Conservation (phyloP, 2,329 filamentous ascomycete species). For the Colletotrichum filicis region DNA sequence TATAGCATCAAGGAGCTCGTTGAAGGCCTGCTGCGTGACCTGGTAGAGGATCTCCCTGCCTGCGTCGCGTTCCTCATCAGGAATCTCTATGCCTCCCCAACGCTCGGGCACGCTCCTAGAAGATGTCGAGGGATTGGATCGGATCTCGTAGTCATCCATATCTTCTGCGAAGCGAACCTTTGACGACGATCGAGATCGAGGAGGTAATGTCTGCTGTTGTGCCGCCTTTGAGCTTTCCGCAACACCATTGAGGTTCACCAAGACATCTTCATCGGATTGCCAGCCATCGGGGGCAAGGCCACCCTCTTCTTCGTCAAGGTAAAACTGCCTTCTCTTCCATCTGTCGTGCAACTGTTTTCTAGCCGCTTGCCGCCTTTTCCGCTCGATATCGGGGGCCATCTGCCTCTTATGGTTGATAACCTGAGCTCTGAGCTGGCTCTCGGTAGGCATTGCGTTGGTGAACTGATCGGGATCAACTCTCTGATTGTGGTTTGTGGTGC, state of each 20-base stretch:
- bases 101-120: slow-evolving; percentile 78
- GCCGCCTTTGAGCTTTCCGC: slow-evolving; percentile 57
- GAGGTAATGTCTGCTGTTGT: slow-evolving; percentile 51
- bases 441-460: slow-evolving; percentile 47
- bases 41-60: slow-evolving; percentile 92
- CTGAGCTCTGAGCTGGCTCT: slow-evolving; percentile 54
- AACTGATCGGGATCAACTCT: slow-evolving; percentile 41
- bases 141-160: slow-evolving; percentile 73
- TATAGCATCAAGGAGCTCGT: slow-evolving; percentile 87
- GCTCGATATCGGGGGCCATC: slow-evolving; percentile 50
- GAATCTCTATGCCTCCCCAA: slow-evolving; percentile 83
- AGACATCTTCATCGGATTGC: slow-evolving; percentile 68
- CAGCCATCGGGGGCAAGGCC: slow-evolving; percentile 72
- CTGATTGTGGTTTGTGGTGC: slow-evolving; percentile 6
- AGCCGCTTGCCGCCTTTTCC: slow-evolving; percentile 52
- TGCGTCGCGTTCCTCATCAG: slow-evolving; percentile 82
- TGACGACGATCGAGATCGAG: slow-evolving; percentile 78
- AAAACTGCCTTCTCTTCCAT: slow-evolving; percentile 83
- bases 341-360: slow-evolving; percentile 72
- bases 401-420: slow-evolving; percentile 49
- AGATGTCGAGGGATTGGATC: slow-evolving; percentile 79
- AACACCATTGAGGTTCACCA: slow-evolving; percentile 50
- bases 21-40: slow-evolving; percentile 90
- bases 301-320: slow-evolving; percentile 87
- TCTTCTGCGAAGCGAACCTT: slow-evolving; percentile 83